phyloP scores from a whole-genome alignment of 2,329 filamentous ascomycete species.

The Aspergillus japonicus region DNA sequence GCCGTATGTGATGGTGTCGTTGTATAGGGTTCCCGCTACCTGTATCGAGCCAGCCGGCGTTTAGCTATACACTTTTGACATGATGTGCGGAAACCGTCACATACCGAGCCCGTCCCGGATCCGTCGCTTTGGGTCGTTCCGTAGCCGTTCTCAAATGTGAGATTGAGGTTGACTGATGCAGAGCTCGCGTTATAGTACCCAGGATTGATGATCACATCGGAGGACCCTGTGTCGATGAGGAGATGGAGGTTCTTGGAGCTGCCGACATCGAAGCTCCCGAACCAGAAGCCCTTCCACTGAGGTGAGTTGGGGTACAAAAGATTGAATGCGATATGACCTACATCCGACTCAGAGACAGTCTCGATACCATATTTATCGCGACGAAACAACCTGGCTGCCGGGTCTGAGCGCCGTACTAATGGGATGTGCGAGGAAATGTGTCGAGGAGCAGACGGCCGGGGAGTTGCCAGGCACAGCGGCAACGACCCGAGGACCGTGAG shows the following conservation, averaged over 20 bases:
- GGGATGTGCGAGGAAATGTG: background rate
- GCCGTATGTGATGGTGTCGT: background rate
- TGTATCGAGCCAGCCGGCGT: background rate
- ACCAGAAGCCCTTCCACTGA: slow-evolving; percentile 1
- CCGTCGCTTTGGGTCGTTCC: slow-evolving; percentile 6
- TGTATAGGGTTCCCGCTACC: background rate
- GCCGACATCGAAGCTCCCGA: background rate
- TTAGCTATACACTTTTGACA: too few species aligned
- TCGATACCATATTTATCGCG: background rate
- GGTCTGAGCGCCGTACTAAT: background rate
- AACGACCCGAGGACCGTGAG: background rate
- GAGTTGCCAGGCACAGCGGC: too few species aligned
- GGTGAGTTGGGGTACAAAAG: background rate
- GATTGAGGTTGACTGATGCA: background rate
- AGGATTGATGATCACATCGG: background rate
- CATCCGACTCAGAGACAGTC: background rate
- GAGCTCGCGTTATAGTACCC: background rate
- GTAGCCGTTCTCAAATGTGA: slow-evolving; percentile 1
- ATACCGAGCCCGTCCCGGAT: slow-evolving; percentile 2
- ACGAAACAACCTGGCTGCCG: background rate
- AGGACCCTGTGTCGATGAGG: too few species aligned
- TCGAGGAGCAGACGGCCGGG: background rate
- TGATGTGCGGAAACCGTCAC: background rate
- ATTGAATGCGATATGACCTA: background rate
- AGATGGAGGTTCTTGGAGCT: too few species aligned